These are phyloP conservation scores for Quercus parvula DNA, from an alignment of 306 rosid genomes.

Conservation along the genomic window DNA sequence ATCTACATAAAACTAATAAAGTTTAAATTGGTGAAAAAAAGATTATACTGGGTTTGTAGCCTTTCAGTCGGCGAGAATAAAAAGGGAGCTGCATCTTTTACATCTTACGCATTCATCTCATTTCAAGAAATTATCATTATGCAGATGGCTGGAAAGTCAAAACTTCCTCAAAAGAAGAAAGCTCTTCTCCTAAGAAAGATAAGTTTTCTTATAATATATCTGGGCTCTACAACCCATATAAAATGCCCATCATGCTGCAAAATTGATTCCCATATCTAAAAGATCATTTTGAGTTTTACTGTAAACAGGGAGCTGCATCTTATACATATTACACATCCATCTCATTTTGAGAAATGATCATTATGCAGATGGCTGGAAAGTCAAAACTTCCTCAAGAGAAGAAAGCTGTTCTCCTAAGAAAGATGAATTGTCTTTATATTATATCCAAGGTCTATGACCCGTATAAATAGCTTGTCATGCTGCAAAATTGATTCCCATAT, in stretches of 20 bases:
- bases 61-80: neutral
- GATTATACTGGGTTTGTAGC: neutral
- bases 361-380: neutral
- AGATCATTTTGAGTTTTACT: neutral
- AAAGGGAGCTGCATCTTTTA: neutral
- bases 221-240: neutral
- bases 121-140: neutral
- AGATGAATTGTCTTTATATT: neutral
- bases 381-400: neutral
- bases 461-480: neutral
- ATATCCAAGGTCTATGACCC: neutral
- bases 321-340: neutral
- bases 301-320: neutral
- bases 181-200: neutral
- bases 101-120: neutral
- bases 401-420: neutral
- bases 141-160: neutral
- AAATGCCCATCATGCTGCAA: neutral
- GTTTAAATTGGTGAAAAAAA: neutral
- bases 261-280: neutral
- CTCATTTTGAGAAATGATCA: neutral
- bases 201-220: neutral
- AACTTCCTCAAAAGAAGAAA: neutral
- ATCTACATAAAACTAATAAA: neutral
- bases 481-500: neutral